Evolutionary conservation across 192 early-diverging fungal genomes (phyloP).

Genomic region (Geranomyces variabilis): DNA sequence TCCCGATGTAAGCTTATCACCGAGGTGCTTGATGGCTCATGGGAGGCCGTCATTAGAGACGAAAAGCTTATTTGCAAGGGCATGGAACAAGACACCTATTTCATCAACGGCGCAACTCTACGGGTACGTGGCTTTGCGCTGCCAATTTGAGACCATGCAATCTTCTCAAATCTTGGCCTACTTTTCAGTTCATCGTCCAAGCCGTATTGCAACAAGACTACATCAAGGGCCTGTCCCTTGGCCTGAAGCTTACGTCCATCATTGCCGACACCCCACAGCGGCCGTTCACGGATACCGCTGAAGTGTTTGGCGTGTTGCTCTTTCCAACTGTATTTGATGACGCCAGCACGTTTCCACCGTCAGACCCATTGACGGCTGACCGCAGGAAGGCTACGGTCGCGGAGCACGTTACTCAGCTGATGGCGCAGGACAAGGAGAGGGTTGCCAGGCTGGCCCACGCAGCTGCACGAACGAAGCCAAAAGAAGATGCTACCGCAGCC

Average conservation of each 20-base stretch:
- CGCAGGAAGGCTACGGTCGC: background rate
- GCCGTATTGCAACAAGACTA: slow-evolving; percentile 46
- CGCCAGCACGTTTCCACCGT: slow-evolving; percentile 32
- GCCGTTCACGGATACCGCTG: slow-evolving; percentile 48
- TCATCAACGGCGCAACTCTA: slow-evolving; percentile 32
- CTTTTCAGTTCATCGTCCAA: slow-evolving; percentile 42
- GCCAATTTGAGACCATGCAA: too few relatives aligned
- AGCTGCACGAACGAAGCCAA: background rate
- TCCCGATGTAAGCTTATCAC: slow-evolving; percentile 38
- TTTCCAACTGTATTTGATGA: slow-evolving; percentile 77
- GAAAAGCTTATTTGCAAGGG: slow-evolving; percentile 50
- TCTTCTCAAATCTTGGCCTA: too few relatives aligned
- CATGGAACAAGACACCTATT: slow-evolving; percentile 48
- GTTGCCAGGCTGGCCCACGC: background rate
- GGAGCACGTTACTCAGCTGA: slow-evolving; percentile 1
- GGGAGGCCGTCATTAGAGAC: slow-evolving; percentile 41
- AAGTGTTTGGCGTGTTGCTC: slow-evolving; percentile 61
- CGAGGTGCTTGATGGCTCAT: slow-evolving; percentile 43
- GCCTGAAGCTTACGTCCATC: slow-evolving; percentile 40
- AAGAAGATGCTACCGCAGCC: background rate
- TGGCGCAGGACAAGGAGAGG: slow-evolving; percentile 7
- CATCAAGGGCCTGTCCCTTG: slow-evolving; percentile 44
- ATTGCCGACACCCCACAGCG: slow-evolving; percentile 41
- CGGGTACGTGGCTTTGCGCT: slow-evolving; percentile 39
- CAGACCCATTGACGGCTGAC: background rate